Percentiles rank a stretch among this genome's conserved stretches.
These are phyloP conservation scores for Oryza officinalis DNA, from an alignment of 176 grass and related monocot species.

Conservation along the genomic window DNA sequence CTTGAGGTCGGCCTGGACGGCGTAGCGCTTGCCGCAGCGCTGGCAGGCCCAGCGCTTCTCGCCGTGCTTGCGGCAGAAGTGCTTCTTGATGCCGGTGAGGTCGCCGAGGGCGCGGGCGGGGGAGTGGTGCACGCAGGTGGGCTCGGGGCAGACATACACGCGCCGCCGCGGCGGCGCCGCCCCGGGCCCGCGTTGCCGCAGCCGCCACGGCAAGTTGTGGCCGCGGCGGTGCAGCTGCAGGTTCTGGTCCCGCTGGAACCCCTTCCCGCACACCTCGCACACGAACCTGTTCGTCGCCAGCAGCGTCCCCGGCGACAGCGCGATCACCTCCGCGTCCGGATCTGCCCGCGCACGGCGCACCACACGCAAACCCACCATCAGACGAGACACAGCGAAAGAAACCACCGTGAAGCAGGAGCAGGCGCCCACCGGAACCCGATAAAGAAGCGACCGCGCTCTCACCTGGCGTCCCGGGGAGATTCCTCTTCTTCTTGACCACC, in stretches of 20 bases:
- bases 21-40: constrained; percentile 90
- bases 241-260: constrained; percentile 88
- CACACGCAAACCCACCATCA: neutral
- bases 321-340: constrained; percentile 90
- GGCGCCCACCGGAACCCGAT: neutral
- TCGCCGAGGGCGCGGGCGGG: constrained; percentile 69
- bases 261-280: constrained; percentile 79
- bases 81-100: constrained; percentile 88
- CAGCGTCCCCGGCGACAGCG: constrained; percentile 70
- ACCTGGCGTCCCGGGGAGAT: constrained; percentile 68
- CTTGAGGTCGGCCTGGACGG: constrained; percentile 92
- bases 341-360: constrained; percentile 24
- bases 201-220: constrained; percentile 61
- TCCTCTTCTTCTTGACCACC: constrained; percentile 61
- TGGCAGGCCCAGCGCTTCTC: constrained; percentile 87
- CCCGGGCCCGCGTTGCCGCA: constrained; percentile 58
- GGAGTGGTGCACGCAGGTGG: constrained; percentile 60
- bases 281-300: constrained; percentile 72
- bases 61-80: constrained; percentile 83
- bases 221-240: constrained; percentile 70
- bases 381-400: neutral
- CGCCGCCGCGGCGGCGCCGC: constrained; percentile 49
- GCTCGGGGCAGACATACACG: constrained; percentile 79
- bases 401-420: neutral
- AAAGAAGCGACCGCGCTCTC: neutral